Percentiles rank a stretch among this genome's conserved stretches.
These are phyloP conservation scores for Clathrospora elynae DNA, from an alignment of 2,329 filamentous ascomycete species.

Conservation along the genomic window DNA sequence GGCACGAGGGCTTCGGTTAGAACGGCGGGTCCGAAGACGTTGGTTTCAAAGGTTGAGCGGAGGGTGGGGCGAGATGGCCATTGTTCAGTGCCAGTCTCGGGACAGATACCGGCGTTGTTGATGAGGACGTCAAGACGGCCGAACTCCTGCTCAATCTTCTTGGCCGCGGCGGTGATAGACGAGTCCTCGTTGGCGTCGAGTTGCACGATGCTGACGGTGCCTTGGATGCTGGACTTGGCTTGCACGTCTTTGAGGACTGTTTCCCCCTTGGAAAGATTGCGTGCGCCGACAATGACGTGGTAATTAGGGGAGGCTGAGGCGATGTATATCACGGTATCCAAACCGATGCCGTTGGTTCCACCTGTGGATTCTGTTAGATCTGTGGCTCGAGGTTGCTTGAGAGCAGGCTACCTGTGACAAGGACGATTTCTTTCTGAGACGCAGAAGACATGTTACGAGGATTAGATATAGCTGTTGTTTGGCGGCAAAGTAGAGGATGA, in stretches of 20 bases:
- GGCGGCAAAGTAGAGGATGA: background rate
- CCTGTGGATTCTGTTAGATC: constrained; percentile 25
- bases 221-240: constrained; percentile 30
- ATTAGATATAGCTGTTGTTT: too few species aligned
- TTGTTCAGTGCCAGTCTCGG: constrained; percentile 6
- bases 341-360: constrained; percentile 46
- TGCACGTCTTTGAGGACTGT: constrained; percentile 38
- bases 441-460: constrained; percentile 11
- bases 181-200: constrained; percentile 45
- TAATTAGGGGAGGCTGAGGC: constrained; percentile 33
- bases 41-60: constrained; percentile 42
- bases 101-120: constrained; percentile 76
- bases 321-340: constrained; percentile 40
- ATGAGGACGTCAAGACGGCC: constrained; percentile 74
- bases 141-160: constrained; percentile 36
- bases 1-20: constrained; percentile 43
- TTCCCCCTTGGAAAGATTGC: constrained; percentile 40
- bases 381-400: background rate
- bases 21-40: constrained; percentile 45
- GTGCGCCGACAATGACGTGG: constrained; percentile 47
- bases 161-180: constrained; percentile 43
- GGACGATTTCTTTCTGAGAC: constrained; percentile 32
- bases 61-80: constrained; percentile 26
- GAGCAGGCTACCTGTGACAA: constrained; percentile 35
- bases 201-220: constrained; percentile 40